A percentile compares a stretch with the other conserved stretches of the same genome.
Evolutionary conservation across 148 eudicot species (phyloP).

Genomic region (Agrostemma githago): DNA sequence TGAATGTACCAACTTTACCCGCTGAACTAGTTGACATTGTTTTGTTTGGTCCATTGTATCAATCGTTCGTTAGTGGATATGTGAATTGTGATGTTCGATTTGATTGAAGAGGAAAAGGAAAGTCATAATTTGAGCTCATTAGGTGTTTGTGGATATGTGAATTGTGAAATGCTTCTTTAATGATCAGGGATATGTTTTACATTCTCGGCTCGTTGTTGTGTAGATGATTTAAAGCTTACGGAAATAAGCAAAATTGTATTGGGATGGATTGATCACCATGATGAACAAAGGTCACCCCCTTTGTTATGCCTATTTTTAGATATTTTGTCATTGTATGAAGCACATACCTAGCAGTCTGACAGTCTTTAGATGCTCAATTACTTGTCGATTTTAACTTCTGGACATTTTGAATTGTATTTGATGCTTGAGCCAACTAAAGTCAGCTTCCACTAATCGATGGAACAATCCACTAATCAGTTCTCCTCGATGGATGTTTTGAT

Average conservation of each 20-base stretch:
- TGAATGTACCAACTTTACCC: background rate
- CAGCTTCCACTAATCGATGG: background rate
- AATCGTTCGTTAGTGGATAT: background rate
- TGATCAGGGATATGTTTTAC: background rate
- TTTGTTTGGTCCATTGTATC: background rate
- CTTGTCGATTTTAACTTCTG: background rate
- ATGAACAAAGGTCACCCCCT: background rate
- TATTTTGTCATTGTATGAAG: constrained; percentile 1
- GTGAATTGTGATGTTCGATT: background rate
- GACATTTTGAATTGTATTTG: background rate
- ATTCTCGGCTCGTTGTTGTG: background rate
- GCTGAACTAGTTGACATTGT: background rate
- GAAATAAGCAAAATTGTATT: background rate
- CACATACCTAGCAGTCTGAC: background rate
- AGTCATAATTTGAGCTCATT: background rate
- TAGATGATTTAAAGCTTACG: background rate
- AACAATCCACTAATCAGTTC: too few species aligned
- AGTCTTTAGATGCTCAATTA: background rate
- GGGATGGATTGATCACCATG: background rate
- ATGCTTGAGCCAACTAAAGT: background rate
- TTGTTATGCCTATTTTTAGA: background rate
- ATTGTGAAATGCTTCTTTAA: background rate
- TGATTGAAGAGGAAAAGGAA: background rate
- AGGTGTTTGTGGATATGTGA: background rate
- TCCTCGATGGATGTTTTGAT: too few species aligned